Evolutionary conservation across 1,284 basidiomycete genomes (phyloP), one percentile per base, ranked within the genome.

Genomic region (Sanghuangporus sanghuang): DNA sequence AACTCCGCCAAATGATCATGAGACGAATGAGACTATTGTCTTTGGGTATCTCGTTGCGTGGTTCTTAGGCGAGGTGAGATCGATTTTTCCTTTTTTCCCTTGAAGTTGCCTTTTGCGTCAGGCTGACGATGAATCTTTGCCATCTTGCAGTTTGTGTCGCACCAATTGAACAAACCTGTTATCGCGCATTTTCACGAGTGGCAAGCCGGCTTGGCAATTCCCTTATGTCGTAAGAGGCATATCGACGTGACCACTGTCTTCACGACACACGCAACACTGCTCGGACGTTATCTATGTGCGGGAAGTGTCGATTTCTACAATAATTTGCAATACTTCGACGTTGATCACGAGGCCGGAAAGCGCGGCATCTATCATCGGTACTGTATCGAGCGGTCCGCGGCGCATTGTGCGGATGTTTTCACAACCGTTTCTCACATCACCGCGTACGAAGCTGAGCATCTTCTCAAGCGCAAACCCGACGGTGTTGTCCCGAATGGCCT

Each of bases 31-130:
- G 75, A 92, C 95, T n/a, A 95, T 99, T 72, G 81, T 98, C 64
- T 96, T 98, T 77, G 96, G 96, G n/a, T 98, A 99, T 77, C 87
- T 99, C 67, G 92, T 96, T 60, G 95, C 96, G n/a, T 99, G 96
- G 96, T 98, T 99, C 82, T 83, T 99, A 27, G 96, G 96, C 70
- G 96, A 98, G 81, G 93, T 94, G 67, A 68, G 87, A 77, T 53
- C 44, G 67, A 66, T 64, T 58, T 63, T 54, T 21, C 53, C 39
- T 23, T 23, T 63, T 35, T 12, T 23, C 49, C 59, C 46, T 38
- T 60, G 44, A 18, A 55, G 39, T 40, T 53, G 14, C 38, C 62
- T 11, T 44, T 35, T 44, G 32, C 46, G 21, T 49, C 49, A 35
- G 39, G 16, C 49, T 68, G 61, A 68, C 49, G 67, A 63, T 23